Percentiles rank a stretch among this genome's conserved stretches.
Evolutionary conservation across 2,329 filamentous ascomycete genomes (phyloP).

Genomic region (Colletotrichum sp.): DNA sequence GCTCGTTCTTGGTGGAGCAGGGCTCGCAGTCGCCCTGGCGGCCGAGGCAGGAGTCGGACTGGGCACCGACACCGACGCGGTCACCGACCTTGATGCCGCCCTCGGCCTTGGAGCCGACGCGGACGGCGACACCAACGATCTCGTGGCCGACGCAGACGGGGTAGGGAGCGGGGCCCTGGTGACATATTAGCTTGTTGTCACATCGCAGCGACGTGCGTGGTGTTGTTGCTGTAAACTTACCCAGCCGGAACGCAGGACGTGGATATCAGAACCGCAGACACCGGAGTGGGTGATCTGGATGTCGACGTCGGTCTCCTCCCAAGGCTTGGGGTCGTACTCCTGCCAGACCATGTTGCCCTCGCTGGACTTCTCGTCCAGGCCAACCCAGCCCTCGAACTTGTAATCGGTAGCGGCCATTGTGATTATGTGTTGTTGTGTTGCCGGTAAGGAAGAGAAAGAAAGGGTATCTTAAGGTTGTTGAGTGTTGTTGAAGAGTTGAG

Average conservation of each 20-base stretch:
- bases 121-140: constrained; percentile 51
- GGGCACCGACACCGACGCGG: constrained; percentile 64
- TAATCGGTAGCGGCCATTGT: constrained; percentile 39
- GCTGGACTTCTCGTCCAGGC: constrained; percentile 41
- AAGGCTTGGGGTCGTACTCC: constrained; percentile 66
- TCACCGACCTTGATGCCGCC: constrained; percentile 58
- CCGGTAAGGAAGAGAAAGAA: neutral
- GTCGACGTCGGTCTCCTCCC: constrained; percentile 70
- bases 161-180: constrained; percentile 19
- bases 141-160: constrained; percentile 34
- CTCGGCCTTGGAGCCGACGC: constrained; percentile 47
- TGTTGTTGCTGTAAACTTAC: constrained; percentile 27
- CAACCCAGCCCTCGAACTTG: constrained; percentile 59
- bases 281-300: constrained; percentile 71
- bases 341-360: constrained; percentile 61
- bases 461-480: neutral
- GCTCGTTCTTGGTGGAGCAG: constrained; percentile 45
- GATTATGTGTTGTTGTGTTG: neutral
- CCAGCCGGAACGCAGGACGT: constrained; percentile 63
- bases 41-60: constrained; percentile 55
- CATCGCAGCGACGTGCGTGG: neutral
- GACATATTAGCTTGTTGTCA: neutral
- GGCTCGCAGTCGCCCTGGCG: constrained; percentile 36
- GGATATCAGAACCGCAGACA: constrained; percentile 68
- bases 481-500: neutral